Evolutionary conservation across 139 green algal genomes (phyloP), one percentile per base, ranked within the genome.

Genomic region (Chlamydomonas sphaeroides): DNA sequence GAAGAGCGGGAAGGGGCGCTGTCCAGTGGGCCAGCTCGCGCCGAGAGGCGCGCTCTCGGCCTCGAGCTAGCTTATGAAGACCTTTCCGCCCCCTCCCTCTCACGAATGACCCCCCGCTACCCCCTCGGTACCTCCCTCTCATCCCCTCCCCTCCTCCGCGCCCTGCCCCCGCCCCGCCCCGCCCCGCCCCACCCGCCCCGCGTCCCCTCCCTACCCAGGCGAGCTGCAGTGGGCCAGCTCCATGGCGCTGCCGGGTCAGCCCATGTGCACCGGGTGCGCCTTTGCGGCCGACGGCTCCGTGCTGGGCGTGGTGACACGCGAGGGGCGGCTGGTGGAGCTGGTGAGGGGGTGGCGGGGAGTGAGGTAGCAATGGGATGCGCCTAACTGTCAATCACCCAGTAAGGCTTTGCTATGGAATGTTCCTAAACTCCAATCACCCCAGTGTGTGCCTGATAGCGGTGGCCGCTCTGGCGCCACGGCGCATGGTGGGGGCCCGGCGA

Each of bases 271-370:
- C 11, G 70, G 63, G 3, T 83, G 69, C 67, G 78, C 79, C 28
- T 88, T 88, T 35, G 65, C 78, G 35, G 41, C 32, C 1, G 38
- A 63, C 33, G 84, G 78, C 7, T 11, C 45, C 38, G 30, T 45
- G 63, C 71, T 88, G 39, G 84, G 68, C 3, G 69, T 85, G 36
- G 45, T 30, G 5, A 68, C 71, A 0, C 62, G 78, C 18, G 78
- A 88, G 45, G 84, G 84, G 77, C 48, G 66, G 11, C 78, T 88
- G 26, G 25, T 83, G 10, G 53, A 85, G 49, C 63, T 88, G 63
- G 84, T 88, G 69, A n/a, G 84, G 66, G 67, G 15, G 36, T 26
- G 14, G 32, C 3, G 4, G 8, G 32, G 2, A 11, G 21, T 3
- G 69, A 3, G 28, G 18, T 15, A 41, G 65, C 14, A 10, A 3